A percentile compares a stretch with the other conserved stretches of the same genome.
Conservation (phyloP, 495 filamentous ascomycete species). For the Hapsidospora chrysogenum region DNA sequence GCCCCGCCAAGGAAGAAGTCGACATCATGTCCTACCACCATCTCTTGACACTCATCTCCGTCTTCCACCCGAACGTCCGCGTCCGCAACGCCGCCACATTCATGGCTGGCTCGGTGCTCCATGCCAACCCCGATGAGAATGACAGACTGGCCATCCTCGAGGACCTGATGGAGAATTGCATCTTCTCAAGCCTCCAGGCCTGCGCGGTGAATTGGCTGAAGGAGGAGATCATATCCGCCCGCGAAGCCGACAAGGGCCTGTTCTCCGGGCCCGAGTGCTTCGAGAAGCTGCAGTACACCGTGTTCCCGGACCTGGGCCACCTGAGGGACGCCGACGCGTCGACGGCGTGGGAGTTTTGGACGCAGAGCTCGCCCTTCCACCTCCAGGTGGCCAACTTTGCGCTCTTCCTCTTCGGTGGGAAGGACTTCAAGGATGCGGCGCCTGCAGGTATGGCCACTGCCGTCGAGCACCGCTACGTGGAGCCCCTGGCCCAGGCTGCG, state of each 20-base stretch:
- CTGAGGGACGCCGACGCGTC: slow-evolving; percentile 11
- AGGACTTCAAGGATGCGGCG: slow-evolving; percentile 19
- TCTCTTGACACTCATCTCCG: slow-evolving; percentile 43
- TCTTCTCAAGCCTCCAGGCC: slow-evolving; percentile 60
- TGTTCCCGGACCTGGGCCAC: slow-evolving; percentile 21
- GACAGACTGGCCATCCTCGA: slow-evolving; percentile 61
- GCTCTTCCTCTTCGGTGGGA: slow-evolving; percentile 29
- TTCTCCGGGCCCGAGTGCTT: slow-evolving; percentile 38
- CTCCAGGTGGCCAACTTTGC: slow-evolving; percentile 32
- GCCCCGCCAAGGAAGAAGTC: slow-evolving; percentile 8
- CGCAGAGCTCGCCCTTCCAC: slow-evolving; percentile 20
- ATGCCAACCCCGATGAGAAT: slow-evolving; percentile 54
- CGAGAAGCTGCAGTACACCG: slow-evolving; percentile 24
- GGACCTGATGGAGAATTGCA: slow-evolving; percentile 66
- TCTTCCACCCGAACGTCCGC: slow-evolving; percentile 48
- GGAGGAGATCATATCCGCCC: slow-evolving; percentile 52
- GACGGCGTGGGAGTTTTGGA: slow-evolving; percentile 16
- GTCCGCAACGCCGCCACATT: slow-evolving; percentile 58
- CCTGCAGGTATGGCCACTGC: slow-evolving; percentile 24
- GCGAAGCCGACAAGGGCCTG: slow-evolving; percentile 7
- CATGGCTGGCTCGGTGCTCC: slow-evolving; percentile 56
- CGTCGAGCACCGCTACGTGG: slow-evolving; percentile 33
- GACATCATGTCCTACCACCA: slow-evolving; percentile 42
- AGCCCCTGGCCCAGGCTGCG: slow-evolving; percentile 27
- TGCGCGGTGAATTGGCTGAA: slow-evolving; percentile 77